Evolutionary conservation across 1,284 basidiomycete species (phyloP).

Genomic region (Sparassis latifolia): DNA sequence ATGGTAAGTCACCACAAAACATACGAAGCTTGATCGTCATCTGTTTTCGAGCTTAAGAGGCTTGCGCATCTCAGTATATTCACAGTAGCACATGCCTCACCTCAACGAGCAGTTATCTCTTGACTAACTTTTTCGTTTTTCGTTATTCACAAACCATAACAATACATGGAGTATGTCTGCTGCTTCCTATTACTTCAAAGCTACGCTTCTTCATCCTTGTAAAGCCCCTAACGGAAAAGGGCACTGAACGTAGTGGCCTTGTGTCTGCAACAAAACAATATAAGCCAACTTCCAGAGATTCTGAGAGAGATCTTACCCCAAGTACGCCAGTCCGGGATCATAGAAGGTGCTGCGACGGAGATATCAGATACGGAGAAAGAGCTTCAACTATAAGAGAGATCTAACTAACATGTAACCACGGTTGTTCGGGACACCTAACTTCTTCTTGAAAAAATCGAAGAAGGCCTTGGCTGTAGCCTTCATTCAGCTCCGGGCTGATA

Average conservation of each 20-base stretch:
- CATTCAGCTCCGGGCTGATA: conserved; percentile 1
- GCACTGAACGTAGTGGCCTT: not conserved
- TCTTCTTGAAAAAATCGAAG: conserved; percentile 46
- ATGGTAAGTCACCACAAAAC: no score
- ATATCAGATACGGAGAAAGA: not conserved
- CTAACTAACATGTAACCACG: conserved; percentile 56
- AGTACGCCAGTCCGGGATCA: conserved; percentile 49
- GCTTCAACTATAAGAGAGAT: not conserved
- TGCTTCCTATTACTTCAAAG: no score
- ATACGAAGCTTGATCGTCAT: no score
- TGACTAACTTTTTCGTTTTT: no score
- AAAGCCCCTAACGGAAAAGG: not conserved
- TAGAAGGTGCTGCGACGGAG: conserved; percentile 37
- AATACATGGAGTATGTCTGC: no score
- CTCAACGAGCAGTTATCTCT: no score
- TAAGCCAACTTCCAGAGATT: not conserved
- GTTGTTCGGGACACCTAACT: conserved; percentile 40
- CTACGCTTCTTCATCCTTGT: no score
- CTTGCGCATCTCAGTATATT: no score
- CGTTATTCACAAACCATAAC: no score
- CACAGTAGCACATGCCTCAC: no score
- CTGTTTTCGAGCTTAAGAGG: no score
- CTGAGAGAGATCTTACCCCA: conserved; percentile 40
- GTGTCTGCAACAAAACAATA: not conserved
- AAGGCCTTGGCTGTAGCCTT: conserved; percentile 38